phyloP scores from a whole-genome alignment of 2,329 filamentous ascomycete genomes.

The Botrytis sinoallii region DNA sequence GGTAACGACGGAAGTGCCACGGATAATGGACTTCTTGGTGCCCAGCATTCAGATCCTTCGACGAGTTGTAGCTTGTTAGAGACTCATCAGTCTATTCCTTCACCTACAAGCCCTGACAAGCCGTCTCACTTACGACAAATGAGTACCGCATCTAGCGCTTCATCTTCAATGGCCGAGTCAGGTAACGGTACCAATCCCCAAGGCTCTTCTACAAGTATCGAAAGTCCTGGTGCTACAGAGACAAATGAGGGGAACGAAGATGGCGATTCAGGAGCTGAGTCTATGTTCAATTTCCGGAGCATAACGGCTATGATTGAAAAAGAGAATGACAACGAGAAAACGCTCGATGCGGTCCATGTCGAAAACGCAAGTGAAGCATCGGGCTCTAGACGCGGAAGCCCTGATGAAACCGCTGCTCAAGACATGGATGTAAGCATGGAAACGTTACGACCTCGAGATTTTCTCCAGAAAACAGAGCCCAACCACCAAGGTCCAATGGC shows the following conservation, averaged over 20 bases:
- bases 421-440: slow-evolving; percentile 32
- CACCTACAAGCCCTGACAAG: slow-evolving; percentile 51
- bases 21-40: slow-evolving; percentile 27
- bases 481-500: background rate
- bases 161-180: slow-evolving; percentile 73
- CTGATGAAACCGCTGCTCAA: slow-evolving; percentile 16
- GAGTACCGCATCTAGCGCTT: slow-evolving; percentile 81
- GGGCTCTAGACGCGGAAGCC: slow-evolving; percentile 20
- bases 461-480: background rate
- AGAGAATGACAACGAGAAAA: slow-evolving; percentile 45
- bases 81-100: slow-evolving; percentile 46
- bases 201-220: slow-evolving; percentile 45
- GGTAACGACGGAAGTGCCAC: slow-evolving; percentile 19
- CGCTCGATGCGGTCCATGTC: slow-evolving; percentile 30
- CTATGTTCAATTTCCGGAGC: slow-evolving; percentile 89
- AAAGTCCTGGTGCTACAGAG: slow-evolving; percentile 53
- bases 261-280: slow-evolving; percentile 58
- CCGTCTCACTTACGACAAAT: slow-evolving; percentile 76
- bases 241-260: slow-evolving; percentile 48
- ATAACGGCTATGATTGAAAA: slow-evolving; percentile 79
- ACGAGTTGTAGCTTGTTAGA: slow-evolving; percentile 28
- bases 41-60: slow-evolving; percentile 28
- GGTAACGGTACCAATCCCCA: slow-evolving; percentile 39
- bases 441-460: slow-evolving; percentile 29
- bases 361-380: slow-evolving; percentile 30